Base-by-base conservation (phyloP, 805 yeast genomes). In the Torulaspora maleeae region DNA sequence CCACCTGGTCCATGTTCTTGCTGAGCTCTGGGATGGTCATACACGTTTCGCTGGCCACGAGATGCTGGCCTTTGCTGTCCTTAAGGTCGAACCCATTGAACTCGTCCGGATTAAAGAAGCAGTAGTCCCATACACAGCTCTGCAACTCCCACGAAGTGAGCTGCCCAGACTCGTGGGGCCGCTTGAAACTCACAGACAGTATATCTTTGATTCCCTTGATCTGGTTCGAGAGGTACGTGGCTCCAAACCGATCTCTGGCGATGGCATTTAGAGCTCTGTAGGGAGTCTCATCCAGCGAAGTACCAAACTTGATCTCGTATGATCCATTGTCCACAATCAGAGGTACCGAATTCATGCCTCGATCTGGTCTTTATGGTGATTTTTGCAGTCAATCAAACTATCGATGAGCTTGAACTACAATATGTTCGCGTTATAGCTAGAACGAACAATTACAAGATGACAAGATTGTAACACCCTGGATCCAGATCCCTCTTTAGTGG, bases 111-210 rank as follows among this genome's bases (percentile, higher is more conserved):
- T 71, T 75, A 60, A 50, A 66, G 13, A 88, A 73, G 5, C 83
- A 75, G 52, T 83, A 79, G 63, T 93, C 98, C 99, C 98, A 93
- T 1, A 93, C 76, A 17, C 83, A 82, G 56, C 83, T 84, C 60
- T 93, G 89, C 2, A 86, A 69, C 51, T 87, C 95, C 99, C 98
- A 93, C 30, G 91, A 86, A 0, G 82, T 80, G 41, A 93, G 69
- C 54, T 90, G 95, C 3, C 97, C 97, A 54, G 83, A 81, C 51
- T 89, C 96, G 46, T 80, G 79, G 0, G 99, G 97, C 44, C 98
- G 71, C 49, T 83, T 76, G 64, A 83, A 78, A 16, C 75, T 74
- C 5, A 90, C 73, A 0, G 89, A 86, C 0, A 95, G 80, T 29
- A 80, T 80, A 59, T 89, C 93, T 48, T 76, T 78, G 38, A 91